These are phyloP conservation scores for Russula olivacea DNA, from an alignment of 768 basidiomycete genomes.

Conservation along the genomic window DNA sequence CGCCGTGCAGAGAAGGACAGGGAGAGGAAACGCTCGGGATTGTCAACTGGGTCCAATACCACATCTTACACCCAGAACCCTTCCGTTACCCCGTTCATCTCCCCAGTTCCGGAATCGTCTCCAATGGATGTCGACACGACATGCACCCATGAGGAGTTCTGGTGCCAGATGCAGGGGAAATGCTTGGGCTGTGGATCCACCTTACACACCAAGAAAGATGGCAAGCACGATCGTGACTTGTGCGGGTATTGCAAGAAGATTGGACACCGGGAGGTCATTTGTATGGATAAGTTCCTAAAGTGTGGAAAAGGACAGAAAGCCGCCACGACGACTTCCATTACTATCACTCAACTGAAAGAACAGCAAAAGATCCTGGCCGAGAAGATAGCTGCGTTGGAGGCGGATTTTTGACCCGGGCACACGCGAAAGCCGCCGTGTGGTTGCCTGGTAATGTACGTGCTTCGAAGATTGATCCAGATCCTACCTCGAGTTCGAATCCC, in stretches of 20 bases:
- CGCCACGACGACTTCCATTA: too few relatives aligned
- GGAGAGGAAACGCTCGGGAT: too few relatives aligned
- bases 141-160: fast-evolving
- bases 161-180: background rate
- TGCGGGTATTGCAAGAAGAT: fast-evolving
- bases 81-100: fast-evolving
- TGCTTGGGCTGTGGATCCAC: background rate
- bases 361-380: background rate
- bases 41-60: too few relatives aligned
- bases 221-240: background rate
- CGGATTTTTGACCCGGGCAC: background rate
- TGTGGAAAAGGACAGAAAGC: too few relatives aligned
- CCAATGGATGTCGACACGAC: background rate
- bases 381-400: fast-evolving
- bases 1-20: too few relatives aligned
- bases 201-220: fast-evolving
- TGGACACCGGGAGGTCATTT: background rate
- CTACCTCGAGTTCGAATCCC: fast-evolving
- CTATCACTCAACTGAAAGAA: fast-evolving
- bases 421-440: background rate
- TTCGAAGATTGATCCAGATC: fast-evolving
- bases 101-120: fast-evolving
- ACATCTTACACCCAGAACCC: too few relatives aligned
- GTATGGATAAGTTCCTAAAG: background rate
- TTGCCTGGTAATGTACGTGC: background rate